These are phyloP conservation scores for Omphalotus guepiniiformis DNA, from an alignment of 768 basidiomycete genomes.

Conservation along the genomic window DNA sequence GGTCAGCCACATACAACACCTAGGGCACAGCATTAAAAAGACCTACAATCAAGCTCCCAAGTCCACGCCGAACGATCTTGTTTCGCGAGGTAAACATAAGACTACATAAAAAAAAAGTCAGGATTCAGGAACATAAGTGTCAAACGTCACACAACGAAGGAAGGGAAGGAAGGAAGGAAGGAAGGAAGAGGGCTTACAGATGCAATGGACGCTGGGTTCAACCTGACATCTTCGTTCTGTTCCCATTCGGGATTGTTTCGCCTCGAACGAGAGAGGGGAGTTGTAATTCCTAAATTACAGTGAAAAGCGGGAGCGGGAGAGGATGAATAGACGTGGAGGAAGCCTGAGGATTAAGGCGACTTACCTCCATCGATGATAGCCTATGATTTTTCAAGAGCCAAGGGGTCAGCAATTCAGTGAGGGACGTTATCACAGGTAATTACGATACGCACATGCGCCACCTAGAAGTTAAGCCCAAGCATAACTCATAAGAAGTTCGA, in stretches of 20 bases:
- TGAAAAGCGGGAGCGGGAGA: no score
- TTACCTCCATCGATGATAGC: constrained; percentile 65
- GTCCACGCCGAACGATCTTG: constrained; percentile 74
- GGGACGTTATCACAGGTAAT: neutral
- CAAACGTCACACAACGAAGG: neutral
- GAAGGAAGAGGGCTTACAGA: neutral
- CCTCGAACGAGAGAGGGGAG: neutral
- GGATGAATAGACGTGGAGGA: neutral
- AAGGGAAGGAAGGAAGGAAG: neutral
- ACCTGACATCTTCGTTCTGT: neutral
- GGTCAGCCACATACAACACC: neutral
- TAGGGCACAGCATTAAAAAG: neutral
- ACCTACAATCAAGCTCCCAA: constrained; percentile 76
- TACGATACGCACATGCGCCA: constrained; percentile 1
- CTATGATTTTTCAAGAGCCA: constrained; percentile 33
- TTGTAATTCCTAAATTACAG: constrained; percentile 4
- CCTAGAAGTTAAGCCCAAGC: neutral
- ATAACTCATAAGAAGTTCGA: neutral
- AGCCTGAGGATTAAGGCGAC: neutral
- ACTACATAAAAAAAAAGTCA: constrained; percentile 43
- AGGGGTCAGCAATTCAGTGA: neutral
- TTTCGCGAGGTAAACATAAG: constrained; percentile 60
- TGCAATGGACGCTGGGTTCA: constrained; percentile 6
- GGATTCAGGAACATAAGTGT: constrained; percentile 33
- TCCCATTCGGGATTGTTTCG: neutral